Percentiles rank a stretch among this genome's conserved stretches.
These are phyloP conservation scores for Pisolithus tinctorius DNA, from an alignment of 768 basidiomycete species.

Conservation along the genomic window DNA sequence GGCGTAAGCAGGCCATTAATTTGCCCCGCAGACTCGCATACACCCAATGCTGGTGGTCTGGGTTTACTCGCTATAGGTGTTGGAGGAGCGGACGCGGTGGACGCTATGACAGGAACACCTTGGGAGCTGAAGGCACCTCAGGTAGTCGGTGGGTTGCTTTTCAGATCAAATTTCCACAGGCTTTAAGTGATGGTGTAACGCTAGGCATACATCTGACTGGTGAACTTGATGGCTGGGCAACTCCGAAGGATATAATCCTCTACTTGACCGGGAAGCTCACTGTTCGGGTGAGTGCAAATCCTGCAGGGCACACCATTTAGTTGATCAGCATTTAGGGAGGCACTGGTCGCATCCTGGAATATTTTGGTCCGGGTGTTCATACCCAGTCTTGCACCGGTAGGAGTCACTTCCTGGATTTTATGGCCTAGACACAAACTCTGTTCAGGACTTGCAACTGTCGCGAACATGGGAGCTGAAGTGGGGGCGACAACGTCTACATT, in stretches of 20 bases:
- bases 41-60: constrained; percentile 95
- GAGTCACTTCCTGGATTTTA: constrained; percentile 1
- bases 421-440: not conserved
- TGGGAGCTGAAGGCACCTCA: constrained; percentile 96
- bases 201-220: constrained; percentile 86
- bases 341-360: constrained; percentile 93
- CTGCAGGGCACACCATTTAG: not conserved
- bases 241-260: constrained; percentile 93
- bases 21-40: constrained; percentile 72
- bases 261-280: constrained; percentile 92
- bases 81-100: constrained; percentile 98
- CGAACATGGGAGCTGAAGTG: constrained; percentile 99
- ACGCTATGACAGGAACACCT: constrained; percentile 95
- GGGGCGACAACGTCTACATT: constrained; percentile 99
- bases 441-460: constrained; percentile 84
- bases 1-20: not conserved
- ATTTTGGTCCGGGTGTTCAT: constrained; percentile 89
- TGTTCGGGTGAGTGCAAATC: constrained; percentile 58
- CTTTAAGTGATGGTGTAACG: not conserved
- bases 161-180: not conserved
- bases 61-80: constrained; percentile 97
- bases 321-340: constrained; percentile 58
- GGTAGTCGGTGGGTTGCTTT: constrained; percentile 53
- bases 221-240: constrained; percentile 82
- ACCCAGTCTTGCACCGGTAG: constrained; percentile 88